A percentile compares a stretch with the other conserved stretches of the same genome.
Conservation (phyloP, 164 flowering plant species). For the Aristolochia californica region DNA sequence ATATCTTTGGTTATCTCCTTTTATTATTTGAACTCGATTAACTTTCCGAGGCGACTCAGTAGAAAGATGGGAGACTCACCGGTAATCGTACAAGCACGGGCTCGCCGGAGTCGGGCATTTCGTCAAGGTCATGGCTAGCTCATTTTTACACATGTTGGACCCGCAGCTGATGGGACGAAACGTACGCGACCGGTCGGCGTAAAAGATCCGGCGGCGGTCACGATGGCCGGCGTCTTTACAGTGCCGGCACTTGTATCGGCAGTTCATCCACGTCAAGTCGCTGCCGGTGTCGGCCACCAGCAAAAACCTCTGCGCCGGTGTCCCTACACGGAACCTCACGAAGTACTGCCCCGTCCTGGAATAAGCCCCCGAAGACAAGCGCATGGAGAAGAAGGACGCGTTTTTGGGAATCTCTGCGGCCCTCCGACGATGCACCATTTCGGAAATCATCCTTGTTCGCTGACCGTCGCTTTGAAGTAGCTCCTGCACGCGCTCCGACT, state of each 20-base stretch:
- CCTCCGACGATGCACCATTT: constrained; percentile 1
- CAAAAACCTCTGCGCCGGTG: constrained; percentile 39
- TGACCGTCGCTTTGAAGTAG: constrained; percentile 1
- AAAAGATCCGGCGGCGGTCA: constrained; percentile 15
- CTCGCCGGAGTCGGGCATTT: constrained; percentile 28
- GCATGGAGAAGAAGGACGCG: constrained; percentile 9
- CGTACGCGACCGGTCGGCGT: constrained; percentile 26
- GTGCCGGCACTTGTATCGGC: constrained; percentile 21
- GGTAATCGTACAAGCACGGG: constrained; percentile 52
- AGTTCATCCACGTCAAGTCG: constrained; percentile 70
- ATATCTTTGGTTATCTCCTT: not conserved
- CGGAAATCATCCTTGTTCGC: constrained; percentile 1
- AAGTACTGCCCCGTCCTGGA: constrained; percentile 42
- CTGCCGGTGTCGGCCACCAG: constrained; percentile 69
- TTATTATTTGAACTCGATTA: not conserved
- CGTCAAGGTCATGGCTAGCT: constrained; percentile 32
- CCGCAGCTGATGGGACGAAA: constrained; percentile 42
- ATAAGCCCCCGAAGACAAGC: constrained; percentile 39
- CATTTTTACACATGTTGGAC: constrained; percentile 25
- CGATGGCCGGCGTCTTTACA: constrained; percentile 4
- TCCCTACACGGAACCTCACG: constrained; percentile 47
- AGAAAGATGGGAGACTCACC: constrained; percentile 18
- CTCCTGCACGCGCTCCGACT: constrained; percentile 1
- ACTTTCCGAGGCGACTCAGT: not conserved
- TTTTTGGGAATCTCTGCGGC: not conserved